Evolutionary conservation across 352 stramenopile species (phyloP).

Genomic region (Phytophthora ramorum): DNA sequence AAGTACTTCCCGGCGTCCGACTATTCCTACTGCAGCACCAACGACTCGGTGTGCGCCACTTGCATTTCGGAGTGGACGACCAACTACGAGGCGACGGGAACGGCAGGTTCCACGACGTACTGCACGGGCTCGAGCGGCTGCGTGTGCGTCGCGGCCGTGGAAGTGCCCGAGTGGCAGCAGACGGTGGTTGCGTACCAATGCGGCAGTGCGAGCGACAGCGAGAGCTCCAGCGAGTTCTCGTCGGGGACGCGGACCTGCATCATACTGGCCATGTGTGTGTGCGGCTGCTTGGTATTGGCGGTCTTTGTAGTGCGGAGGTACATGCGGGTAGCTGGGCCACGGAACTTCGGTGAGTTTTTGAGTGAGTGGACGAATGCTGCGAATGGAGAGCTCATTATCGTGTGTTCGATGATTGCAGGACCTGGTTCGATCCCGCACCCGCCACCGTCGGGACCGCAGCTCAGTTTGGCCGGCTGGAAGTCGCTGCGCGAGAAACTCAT

Average conservation of each 20-base stretch:
- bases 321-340: background rate
- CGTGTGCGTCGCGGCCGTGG: constrained; percentile 45
- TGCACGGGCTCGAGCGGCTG: constrained; percentile 45
- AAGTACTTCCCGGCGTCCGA: constrained; percentile 39
- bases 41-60: constrained; percentile 40
- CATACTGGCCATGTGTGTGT: constrained; percentile 17
- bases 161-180: constrained; percentile 32
- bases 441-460: constrained; percentile 29
- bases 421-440: constrained; percentile 3
- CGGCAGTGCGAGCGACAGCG: constrained; percentile 14
- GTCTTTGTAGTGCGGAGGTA: constrained; percentile 22
- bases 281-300: constrained; percentile 12
- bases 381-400: background rate
- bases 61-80: constrained; percentile 44
- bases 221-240: constrained; percentile 19
- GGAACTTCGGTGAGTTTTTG: constrained; percentile 12
- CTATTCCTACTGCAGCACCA: constrained; percentile 48
- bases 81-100: constrained; percentile 29
- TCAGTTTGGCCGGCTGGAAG: constrained; percentile 56
- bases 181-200: constrained; percentile 38
- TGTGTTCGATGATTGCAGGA: constrained; percentile 1
- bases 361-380: background rate
- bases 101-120: constrained; percentile 24
- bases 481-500: constrained; percentile 65
- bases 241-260: constrained; percentile 28